Evolutionary conservation across 2,329 filamentous ascomycete species (phyloP).

Genomic region (Fusarium coffeatum): DNA sequence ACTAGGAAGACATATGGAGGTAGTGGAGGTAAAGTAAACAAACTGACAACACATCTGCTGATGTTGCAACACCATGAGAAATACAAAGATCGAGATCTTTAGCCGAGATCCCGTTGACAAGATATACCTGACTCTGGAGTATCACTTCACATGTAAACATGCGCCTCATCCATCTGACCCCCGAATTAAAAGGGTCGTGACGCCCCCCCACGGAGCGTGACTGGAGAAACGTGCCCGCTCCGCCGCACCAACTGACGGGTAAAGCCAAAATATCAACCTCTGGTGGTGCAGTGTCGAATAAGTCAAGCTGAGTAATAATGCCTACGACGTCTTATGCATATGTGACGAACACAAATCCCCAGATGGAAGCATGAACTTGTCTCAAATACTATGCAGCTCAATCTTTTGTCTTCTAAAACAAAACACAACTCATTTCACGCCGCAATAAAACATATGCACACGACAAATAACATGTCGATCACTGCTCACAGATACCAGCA

Average conservation of each 20-base stretch:
- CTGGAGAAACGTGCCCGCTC: conserved; percentile 28
- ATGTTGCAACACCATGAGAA: background rate
- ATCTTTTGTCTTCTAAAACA: background rate
- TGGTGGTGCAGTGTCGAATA: conserved; percentile 8
- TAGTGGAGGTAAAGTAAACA: background rate
- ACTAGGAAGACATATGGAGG: background rate
- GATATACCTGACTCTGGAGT: conserved; percentile 12
- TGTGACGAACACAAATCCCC: background rate
- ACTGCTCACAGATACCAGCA: conserved; percentile 1
- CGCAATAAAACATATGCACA: background rate
- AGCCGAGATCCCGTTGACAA: conserved; percentile 20
- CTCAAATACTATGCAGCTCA: background rate
- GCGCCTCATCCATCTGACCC: conserved; percentile 34
- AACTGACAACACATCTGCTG: background rate
- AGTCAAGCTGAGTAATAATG: background rate
- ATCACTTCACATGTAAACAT: conserved; percentile 34
- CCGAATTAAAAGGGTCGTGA: conserved; percentile 18
- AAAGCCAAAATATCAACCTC: background rate
- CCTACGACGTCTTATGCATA: background rate
- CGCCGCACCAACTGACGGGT: conserved; percentile 17
- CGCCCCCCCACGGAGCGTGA: conserved; percentile 36
- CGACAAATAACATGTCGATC: conserved; percentile 5
- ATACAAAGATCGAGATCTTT: conserved; percentile 22
- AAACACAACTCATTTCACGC: background rate
- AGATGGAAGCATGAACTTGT: background rate